These are phyloP conservation scores for Lachnum nothofagi DNA, from an alignment of 2,329 filamentous ascomycete species.

Conservation along the genomic window DNA sequence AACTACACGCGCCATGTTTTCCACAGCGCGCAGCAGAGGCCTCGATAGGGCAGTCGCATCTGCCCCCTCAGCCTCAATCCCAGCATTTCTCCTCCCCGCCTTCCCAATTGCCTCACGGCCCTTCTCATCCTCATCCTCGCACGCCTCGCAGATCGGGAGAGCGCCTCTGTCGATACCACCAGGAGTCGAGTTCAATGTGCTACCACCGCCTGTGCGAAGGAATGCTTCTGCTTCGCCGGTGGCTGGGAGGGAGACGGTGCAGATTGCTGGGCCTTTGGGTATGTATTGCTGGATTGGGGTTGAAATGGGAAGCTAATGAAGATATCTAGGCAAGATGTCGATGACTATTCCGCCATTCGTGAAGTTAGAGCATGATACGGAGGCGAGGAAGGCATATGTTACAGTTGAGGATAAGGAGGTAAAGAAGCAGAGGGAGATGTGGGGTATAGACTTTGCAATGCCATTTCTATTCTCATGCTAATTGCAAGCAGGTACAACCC, in stretches of 20 bases:
- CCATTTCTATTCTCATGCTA: background rate
- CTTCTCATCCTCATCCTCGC: constrained; percentile 67
- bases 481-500: constrained; percentile 65
- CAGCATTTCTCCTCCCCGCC: constrained; percentile 67
- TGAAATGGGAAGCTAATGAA: constrained; percentile 9
- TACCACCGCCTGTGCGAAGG: constrained; percentile 45
- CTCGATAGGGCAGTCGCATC: constrained; percentile 53
- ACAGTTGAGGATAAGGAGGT: constrained; percentile 62
- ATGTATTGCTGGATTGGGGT: constrained; percentile 24
- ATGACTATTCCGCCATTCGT: constrained; percentile 78
- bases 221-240: constrained; percentile 39
- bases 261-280: constrained; percentile 78
- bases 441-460: constrained; percentile 56
- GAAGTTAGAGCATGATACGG: constrained; percentile 61
- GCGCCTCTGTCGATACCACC: constrained; percentile 76
- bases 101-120: constrained; percentile 51
- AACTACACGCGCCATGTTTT: constrained; percentile 52
- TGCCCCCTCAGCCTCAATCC: constrained; percentile 50
- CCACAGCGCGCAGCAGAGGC: constrained; percentile 55
- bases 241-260: constrained; percentile 60
- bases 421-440: constrained; percentile 86
- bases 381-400: constrained; percentile 59
- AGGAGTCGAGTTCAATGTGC: constrained; percentile 71
- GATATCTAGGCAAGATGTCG: constrained; percentile 59
- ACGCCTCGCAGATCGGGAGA: constrained; percentile 77